These are phyloP conservation scores for Prosopis cineraria DNA, from an alignment of 306 rosid species.

Conservation along the genomic window DNA sequence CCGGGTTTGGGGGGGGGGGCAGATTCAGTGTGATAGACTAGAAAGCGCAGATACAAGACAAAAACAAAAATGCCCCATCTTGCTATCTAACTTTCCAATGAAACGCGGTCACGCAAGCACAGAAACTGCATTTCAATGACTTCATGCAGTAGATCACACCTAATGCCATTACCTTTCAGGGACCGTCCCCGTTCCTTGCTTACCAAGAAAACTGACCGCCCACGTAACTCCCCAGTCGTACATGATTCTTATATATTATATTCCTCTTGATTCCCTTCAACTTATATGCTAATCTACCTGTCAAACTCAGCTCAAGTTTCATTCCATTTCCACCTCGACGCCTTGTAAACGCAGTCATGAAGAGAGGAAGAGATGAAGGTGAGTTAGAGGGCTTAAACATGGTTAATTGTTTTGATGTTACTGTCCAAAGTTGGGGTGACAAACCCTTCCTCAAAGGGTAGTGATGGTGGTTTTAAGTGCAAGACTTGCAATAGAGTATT, in stretches of 20 bases:
- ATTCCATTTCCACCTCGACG: neutral
- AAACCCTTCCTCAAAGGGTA: neutral
- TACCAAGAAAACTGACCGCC: neutral
- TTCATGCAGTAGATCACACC: neutral
- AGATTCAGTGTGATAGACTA: too few species aligned
- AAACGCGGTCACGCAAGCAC: constrained; percentile 5
- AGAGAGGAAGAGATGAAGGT: constrained; percentile 53
- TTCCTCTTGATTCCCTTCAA: neutral
- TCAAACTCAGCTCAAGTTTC: neutral
- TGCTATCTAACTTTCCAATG: neutral
- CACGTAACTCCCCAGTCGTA: neutral
- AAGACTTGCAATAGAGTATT: constrained; percentile 67
- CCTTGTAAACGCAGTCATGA: constrained; percentile 36
- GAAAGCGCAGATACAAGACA: neutral
- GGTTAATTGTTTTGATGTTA: constrained; percentile 56
- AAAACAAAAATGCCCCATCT: neutral
- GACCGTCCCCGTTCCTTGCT: neutral
- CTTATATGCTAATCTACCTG: neutral
- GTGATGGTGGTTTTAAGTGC: constrained; percentile 57
- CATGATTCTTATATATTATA: neutral
- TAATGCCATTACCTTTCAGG: neutral
- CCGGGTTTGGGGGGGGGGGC: too few species aligned
- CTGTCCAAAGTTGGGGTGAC: constrained; percentile 46
- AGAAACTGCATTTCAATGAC: neutral
- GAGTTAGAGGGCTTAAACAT: constrained; percentile 10